Percentiles rank a stretch among this genome's conserved stretches.
Evolutionary conservation across 768 basidiomycete species (phyloP).

Genomic region (Rubroboletus pulcherrimus): DNA sequence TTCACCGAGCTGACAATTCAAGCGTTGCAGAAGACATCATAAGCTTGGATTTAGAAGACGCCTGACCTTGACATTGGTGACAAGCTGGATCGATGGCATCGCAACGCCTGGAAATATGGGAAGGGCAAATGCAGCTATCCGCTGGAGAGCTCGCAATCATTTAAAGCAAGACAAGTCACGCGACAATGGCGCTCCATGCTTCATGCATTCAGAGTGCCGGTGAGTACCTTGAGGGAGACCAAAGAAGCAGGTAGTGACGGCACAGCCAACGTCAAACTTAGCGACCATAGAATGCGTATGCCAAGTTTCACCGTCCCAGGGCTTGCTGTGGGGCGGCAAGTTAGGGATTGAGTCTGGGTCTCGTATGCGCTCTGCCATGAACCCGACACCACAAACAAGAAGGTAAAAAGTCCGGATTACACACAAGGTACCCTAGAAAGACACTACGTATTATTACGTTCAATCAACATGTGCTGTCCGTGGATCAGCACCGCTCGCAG

Average conservation of each 20-base stretch:
- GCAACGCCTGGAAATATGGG: too few species aligned
- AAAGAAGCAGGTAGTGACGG: not conserved
- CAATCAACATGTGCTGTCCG: conserved; percentile 37
- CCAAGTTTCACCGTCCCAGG: not conserved
- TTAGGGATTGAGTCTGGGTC: not conserved
- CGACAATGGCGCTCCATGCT: not conserved
- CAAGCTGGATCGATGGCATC: conserved; percentile 35
- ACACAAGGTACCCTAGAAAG: not conserved
- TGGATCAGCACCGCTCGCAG: conserved; percentile 37
- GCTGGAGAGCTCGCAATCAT: not conserved
- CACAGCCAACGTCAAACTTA: not conserved
- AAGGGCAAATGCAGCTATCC: too few species aligned
- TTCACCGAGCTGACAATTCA: not conserved
- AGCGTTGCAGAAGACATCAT: not conserved
- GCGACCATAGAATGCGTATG: not conserved
- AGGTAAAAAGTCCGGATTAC: not conserved
- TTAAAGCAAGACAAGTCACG: not conserved
- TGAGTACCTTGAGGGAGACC: not conserved
- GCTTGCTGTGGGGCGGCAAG: too few species aligned
- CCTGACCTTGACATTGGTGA: conserved; percentile 33
- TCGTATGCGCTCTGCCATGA: not conserved
- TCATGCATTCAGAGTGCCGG: not conserved
- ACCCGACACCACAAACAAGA: not conserved
- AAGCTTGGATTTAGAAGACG: not conserved
- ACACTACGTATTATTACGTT: not conserved